These are phyloP conservation scores for Mycena belliarum DNA, from an alignment of 768 basidiomycete genomes.

Conservation along the genomic window DNA sequence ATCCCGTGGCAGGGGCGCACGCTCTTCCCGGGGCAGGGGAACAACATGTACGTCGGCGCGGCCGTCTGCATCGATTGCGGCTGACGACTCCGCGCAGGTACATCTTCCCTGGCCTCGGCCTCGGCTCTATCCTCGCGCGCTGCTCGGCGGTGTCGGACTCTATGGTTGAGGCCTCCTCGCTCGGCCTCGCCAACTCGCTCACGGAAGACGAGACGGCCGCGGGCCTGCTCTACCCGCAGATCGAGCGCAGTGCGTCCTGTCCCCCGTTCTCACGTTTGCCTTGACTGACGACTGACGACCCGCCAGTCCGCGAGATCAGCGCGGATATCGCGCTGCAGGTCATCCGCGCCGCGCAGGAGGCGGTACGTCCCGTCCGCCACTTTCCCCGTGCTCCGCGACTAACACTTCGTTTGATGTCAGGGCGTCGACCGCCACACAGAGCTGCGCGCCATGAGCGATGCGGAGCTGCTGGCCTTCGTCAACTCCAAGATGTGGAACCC, in stretches of 20 bases:
- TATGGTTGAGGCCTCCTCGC: constrained; percentile 88
- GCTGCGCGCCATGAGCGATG: constrained; percentile 59
- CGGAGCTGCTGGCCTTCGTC: constrained; percentile 54
- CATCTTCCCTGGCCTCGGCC: constrained; percentile 62
- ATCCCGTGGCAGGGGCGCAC: constrained; percentile 54
- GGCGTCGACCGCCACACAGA: constrained; percentile 54
- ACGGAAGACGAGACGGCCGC: constrained; percentile 64
- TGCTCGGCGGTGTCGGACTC: constrained; percentile 72
- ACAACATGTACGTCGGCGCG: constrained; percentile 97
- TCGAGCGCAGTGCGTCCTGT: constrained; percentile 59
- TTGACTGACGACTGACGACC: background rate
- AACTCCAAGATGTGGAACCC: constrained; percentile 77
- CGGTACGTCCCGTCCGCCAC: constrained; percentile 42
- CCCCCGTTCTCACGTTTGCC: too few relatives aligned
- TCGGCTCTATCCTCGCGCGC: constrained; percentile 73
- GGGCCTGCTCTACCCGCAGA: constrained; percentile 79
- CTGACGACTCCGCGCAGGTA: constrained; percentile 19
- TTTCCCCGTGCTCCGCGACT: background rate
- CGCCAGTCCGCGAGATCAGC: constrained; percentile 76
- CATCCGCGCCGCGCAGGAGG: constrained; percentile 78
- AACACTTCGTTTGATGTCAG: constrained; percentile 30
- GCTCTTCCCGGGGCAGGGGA: constrained; percentile 85
- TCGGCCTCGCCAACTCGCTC: constrained; percentile 76
- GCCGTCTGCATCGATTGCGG: too few relatives aligned
- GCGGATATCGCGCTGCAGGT: constrained; percentile 71